These are phyloP conservation scores for Macadamia integrifolia DNA, from an alignment of 164 flowering plant species.

Conservation along the genomic window DNA sequence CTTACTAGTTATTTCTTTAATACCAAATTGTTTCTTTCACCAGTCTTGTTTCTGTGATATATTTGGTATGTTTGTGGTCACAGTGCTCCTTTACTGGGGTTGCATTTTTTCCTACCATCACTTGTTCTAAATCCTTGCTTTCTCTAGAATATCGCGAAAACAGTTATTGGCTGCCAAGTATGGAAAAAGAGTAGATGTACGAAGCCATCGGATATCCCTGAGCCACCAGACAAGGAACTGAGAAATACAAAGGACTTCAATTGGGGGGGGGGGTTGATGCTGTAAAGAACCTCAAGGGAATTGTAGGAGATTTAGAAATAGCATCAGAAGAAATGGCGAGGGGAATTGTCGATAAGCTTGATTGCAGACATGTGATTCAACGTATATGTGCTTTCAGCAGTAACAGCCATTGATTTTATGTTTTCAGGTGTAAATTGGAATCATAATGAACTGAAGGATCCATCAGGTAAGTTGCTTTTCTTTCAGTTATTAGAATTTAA, in stretches of 20 bases:
- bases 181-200: constrained; percentile 56
- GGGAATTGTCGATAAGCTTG: constrained; percentile 64
- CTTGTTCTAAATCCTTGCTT: not conserved
- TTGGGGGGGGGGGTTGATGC: constrained; percentile 23
- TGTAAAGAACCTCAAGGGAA: constrained; percentile 44
- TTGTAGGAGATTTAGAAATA: constrained; percentile 58
- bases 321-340: constrained; percentile 44
- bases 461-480: constrained; percentile 6
- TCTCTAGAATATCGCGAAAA: constrained; percentile 60
- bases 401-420: constrained; percentile 41
- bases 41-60: no score
- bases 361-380: constrained; percentile 55
- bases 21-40: no score
- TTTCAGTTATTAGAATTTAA: not conserved
- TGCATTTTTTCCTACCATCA: no score
- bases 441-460: not conserved
- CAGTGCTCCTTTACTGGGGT: no score
- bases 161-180: constrained; percentile 63
- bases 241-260: constrained; percentile 35
- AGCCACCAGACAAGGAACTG: constrained; percentile 44
- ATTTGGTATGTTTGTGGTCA: no score
- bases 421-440: constrained; percentile 1
- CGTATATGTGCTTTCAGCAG: constrained; percentile 46
- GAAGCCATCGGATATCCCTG: constrained; percentile 52
- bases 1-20: no score